Conservation (phyloP, 1,284 basidiomycete species). For the Omphalotus olearius region DNA sequence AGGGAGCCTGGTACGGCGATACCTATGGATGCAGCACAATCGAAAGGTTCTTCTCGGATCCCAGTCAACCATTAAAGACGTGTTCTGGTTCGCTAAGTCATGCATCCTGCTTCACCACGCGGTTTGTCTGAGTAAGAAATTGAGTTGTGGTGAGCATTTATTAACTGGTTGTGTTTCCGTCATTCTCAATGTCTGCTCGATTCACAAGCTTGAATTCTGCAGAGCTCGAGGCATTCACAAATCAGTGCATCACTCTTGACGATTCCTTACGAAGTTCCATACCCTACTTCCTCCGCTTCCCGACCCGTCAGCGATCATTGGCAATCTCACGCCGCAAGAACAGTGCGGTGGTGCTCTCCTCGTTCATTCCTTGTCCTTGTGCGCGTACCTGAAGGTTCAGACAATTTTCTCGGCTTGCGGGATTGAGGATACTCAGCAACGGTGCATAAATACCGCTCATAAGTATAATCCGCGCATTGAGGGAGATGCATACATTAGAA, state of each 20-base stretch:
- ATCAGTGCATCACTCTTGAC: slow-evolving; percentile 3
- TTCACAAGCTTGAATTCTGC: slow-evolving; percentile 5
- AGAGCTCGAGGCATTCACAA: slow-evolving; percentile 5
- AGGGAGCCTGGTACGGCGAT: slow-evolving; percentile 2
- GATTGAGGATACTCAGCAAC: neutral
- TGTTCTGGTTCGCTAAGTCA: no score
- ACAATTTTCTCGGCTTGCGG: slow-evolving; percentile 10
- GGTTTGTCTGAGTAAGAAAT: slow-evolving; percentile 5
- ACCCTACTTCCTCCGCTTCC: slow-evolving; percentile 1
- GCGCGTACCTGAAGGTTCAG: slow-evolving; percentile 14
- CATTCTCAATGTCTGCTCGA: neutral
- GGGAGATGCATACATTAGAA: neutral
- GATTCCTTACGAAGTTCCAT: slow-evolving; percentile 4
- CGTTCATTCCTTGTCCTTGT: slow-evolving; percentile 6
- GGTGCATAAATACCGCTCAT: slow-evolving; percentile 2
- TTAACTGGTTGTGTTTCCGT: neutral
- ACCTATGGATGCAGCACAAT: slow-evolving; percentile 5
- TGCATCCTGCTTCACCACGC: slow-evolving; percentile 7
- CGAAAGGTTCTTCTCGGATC: slow-evolving; percentile 4
- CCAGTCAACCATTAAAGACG: neutral
- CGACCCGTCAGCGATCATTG: neutral
- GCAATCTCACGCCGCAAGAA: neutral
- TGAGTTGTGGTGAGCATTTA: slow-evolving; percentile 6
- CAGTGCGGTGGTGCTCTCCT: neutral
- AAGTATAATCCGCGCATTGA: slow-evolving; percentile 4